Conservation (phyloP, 73 alveolate genomes). For the Uronychia setigera region DNA sequence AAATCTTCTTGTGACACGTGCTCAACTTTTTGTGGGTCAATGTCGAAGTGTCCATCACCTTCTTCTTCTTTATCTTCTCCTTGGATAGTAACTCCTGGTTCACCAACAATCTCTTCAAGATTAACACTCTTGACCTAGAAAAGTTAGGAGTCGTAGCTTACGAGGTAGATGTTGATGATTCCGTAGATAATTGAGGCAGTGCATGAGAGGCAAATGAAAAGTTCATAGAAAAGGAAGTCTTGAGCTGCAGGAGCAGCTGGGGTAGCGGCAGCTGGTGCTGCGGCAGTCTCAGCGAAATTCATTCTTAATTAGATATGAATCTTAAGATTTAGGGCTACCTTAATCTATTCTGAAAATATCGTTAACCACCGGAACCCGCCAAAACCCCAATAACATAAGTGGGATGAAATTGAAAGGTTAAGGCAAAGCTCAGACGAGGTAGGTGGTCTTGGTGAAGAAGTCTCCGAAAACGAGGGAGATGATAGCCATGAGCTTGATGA, state of each 20-base stretch:
- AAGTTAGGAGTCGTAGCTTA: neutral
- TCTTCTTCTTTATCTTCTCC: conserved; percentile 35
- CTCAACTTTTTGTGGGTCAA: neutral
- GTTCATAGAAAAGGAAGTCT: conserved; percentile 6
- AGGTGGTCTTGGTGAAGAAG: conserved; percentile 63
- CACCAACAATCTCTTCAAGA: conserved; percentile 13
- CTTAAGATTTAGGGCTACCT: neutral
- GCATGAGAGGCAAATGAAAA: conserved; percentile 8
- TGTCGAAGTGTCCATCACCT: neutral
- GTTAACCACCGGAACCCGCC: conserved; percentile 27
- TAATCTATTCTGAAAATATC: neutral
- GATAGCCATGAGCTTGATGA: conserved; percentile 90
- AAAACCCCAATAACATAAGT: conserved; percentile 73
- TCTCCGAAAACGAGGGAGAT: conserved; percentile 70
- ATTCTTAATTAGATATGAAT: neutral
- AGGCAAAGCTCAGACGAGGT: conserved; percentile 87
- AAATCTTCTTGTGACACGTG: conserved; percentile 1
- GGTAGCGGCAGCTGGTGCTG: neutral
- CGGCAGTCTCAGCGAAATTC: neutral
- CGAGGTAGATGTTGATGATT: conserved; percentile 6
- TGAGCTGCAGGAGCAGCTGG: neutral
- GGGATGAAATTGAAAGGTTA: conserved; percentile 85
- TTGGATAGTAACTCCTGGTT: conserved; percentile 15
- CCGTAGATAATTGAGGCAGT: conserved; percentile 19
- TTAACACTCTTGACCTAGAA: conserved; percentile 10